Conservation (phyloP, 2,329 filamentous ascomycete genomes). For the Exophiala mesophila region DNA sequence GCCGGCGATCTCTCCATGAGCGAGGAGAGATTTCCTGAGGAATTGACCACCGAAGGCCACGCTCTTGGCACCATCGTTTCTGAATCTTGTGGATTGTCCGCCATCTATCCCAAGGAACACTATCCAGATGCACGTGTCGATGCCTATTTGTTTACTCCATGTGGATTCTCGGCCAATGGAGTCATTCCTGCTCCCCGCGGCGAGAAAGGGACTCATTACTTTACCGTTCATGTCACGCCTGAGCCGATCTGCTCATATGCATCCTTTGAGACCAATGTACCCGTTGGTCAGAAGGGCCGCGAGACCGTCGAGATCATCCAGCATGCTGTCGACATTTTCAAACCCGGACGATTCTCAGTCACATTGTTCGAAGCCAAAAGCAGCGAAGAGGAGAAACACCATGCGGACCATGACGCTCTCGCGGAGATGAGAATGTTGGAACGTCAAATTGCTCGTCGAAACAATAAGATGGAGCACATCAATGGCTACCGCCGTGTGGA, state of each 20-base stretch:
- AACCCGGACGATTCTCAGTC: constrained; percentile 94
- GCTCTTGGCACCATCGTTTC: constrained; percentile 88
- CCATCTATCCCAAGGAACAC: constrained; percentile 78
- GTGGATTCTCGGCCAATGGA: constrained; percentile 94
- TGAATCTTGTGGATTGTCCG: constrained; percentile 79
- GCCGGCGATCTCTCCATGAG: constrained; percentile 54
- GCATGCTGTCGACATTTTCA: constrained; percentile 93
- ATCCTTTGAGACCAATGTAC: constrained; percentile 97
- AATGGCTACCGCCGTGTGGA: constrained; percentile 84
- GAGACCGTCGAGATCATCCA: constrained; percentile 87
- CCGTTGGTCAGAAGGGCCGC: constrained; percentile 77
- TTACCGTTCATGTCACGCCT: constrained; percentile 96
- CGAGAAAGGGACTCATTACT: constrained; percentile 70
- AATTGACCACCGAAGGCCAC: constrained; percentile 87
- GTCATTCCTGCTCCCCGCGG: constrained; percentile 74
- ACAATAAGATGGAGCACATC: constrained; percentile 66
- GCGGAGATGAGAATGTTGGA: constrained; percentile 39
- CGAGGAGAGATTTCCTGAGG: constrained; percentile 59
- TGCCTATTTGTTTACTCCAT: constrained; percentile 92
- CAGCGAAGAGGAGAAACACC: constrained; percentile 36
- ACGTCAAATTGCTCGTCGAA: constrained; percentile 40
- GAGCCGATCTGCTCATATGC: constrained; percentile 97
- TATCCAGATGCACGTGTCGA: constrained; percentile 94
- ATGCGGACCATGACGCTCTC: constrained; percentile 32
- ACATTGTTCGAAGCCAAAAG: constrained; percentile 91